Base-by-base conservation (phyloP, 345 rosid species). In the Durio zibethinus region DNA sequence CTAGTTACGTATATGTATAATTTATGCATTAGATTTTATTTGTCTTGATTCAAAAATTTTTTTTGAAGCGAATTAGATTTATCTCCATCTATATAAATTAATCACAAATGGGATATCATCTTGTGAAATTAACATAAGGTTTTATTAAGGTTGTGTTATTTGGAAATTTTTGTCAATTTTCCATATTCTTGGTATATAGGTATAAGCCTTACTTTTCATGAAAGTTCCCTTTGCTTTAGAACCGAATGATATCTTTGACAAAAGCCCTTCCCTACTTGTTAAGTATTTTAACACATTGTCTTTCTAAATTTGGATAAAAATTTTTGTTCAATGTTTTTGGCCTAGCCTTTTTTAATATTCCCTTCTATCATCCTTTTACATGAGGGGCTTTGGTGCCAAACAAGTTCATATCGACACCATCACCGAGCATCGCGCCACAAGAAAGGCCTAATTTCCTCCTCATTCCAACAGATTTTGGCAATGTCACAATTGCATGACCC, bases 401-500 rank as follows among this genome's bases (percentile, higher is more conserved):
- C 63, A 56, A 74, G 53, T 40, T 59, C 68, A 40, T 74, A 16
- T 57, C 72, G 31, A 62, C 72, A 52, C 57, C 61, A 76, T 47
- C 57, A 47, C 72, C 72, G 7, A 64, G 62, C 72, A 48, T 76
- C 48, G 12, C 72, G 78, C 78, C 72, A 48, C 48, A 76, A 76
- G 78, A 63, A 76, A 63, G 33, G 78, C 78, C 62, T 35, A 76
- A 47, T 63, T 48, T 29, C 45, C 78, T 76, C 71, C 31, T 45
- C 43, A 42, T 35, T 18, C 42, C 29, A 76, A 76, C 78, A 76
- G 47, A 47, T 76, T 76, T 76, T 8, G 78, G 72, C 78, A 76
- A 63, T 21, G 69, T 63, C 69, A 74, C 78, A 76, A 76, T 76
- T 62, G 72, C 78, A 63, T 76, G 78, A 76, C 48, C 71, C 29